Percentiles rank a stretch among this genome's conserved stretches.
Evolutionary conservation across 139 green algal species (phyloP).

Genomic region (Eudorina sp.): DNA sequence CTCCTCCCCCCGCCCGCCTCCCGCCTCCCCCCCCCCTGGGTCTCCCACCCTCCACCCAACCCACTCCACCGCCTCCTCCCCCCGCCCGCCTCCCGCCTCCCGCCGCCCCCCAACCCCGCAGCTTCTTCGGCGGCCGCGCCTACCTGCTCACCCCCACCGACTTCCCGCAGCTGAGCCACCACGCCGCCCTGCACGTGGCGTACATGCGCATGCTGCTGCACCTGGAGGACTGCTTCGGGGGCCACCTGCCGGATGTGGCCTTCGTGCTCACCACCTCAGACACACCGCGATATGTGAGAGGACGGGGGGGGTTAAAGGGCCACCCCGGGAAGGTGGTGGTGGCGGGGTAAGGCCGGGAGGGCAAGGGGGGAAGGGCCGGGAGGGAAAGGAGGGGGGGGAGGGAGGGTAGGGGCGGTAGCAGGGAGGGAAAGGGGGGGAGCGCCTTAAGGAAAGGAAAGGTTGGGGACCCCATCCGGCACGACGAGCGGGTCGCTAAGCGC

Average conservation of each 20-base stretch:
- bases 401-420: background rate
- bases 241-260: slow-evolving; percentile 13
- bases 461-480: no score
- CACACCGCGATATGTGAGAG: slow-evolving; percentile 44
- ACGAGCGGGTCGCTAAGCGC: no score
- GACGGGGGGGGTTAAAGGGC: background rate
- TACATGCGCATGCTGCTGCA: slow-evolving; percentile 49
- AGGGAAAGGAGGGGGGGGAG: background rate
- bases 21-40: no score
- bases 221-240: slow-evolving; percentile 34
- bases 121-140: slow-evolving; percentile 39
- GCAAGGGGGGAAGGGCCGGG: background rate
- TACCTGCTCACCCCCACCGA: slow-evolving; percentile 26
- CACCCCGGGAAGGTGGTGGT: background rate
- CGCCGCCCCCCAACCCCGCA: background rate
- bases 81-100: background rate
- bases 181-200: slow-evolving; percentile 42
- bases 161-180: slow-evolving; percentile 7
- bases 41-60: no score
- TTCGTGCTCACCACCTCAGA: slow-evolving; percentile 41
- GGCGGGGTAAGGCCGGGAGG: background rate
- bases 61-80: background rate
- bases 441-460: no score
- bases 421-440: background rate
- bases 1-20: no score